A percentile compares a stretch with the other conserved stretches of the same genome.
Evolutionary conservation across 2,329 filamentous ascomycete genomes (phyloP).

Genomic region (Zalaria sp.): DNA sequence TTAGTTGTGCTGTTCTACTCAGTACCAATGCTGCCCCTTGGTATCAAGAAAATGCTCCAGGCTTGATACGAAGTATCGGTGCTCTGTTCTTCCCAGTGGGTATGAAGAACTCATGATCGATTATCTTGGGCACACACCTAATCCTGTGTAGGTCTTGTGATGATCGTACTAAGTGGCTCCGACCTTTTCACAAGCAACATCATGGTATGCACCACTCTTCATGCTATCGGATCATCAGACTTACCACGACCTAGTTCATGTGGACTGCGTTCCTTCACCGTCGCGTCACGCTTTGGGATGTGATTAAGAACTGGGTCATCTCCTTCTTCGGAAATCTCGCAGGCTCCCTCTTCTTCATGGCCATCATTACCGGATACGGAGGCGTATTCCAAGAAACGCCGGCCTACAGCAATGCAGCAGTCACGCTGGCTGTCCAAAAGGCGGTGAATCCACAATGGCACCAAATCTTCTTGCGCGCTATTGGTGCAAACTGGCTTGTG

Average conservation of each 20-base stretch:
- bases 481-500: slow-evolving; percentile 21
- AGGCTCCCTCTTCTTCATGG: slow-evolving; percentile 13
- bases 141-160: slow-evolving; percentile 10
- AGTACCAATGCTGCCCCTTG: slow-evolving; percentile 13
- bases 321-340: slow-evolving; percentile 16
- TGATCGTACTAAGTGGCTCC: slow-evolving; percentile 17
- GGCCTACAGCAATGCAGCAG: slow-evolving; percentile 29
- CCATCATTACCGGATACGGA: slow-evolving; percentile 15
- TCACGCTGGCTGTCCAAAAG: slow-evolving; percentile 34
- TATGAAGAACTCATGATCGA: background rate
- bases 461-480: slow-evolving; percentile 39
- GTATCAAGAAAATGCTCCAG: slow-evolving; percentile 17
- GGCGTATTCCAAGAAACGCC: slow-evolving; percentile 16
- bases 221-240: background rate
- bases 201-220: slow-evolving; percentile 4
- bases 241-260: slow-evolving; percentile 11
- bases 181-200: slow-evolving; percentile 18
- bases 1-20: background rate
- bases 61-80: slow-evolving; percentile 16
- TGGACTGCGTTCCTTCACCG: slow-evolving; percentile 10
- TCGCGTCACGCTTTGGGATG: slow-evolving; percentile 7
- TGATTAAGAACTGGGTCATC: slow-evolving; percentile 9
- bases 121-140: background rate
- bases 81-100: slow-evolving; percentile 17
- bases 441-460: slow-evolving; percentile 33